A percentile compares a stretch with the other conserved stretches of the same genome.
These are phyloP conservation scores for Simplicillium aogashimaense DNA, from an alignment of 2,329 filamentous ascomycete species.

Conservation along the genomic window DNA sequence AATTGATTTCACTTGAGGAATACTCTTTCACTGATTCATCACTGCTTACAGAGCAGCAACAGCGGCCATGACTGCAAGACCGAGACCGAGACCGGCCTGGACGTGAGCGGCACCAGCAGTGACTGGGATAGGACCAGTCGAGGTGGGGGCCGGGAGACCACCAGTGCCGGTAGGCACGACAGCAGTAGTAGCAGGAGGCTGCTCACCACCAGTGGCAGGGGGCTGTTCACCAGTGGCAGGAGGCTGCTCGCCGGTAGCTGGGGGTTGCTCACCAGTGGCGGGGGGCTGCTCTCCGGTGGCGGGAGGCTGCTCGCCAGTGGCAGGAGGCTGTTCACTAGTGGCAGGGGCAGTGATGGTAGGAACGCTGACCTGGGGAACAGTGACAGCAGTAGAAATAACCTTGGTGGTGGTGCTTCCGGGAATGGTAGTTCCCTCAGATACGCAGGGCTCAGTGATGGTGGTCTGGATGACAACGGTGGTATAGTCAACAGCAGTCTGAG, in stretches of 20 bases:
- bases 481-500: constrained; percentile 27
- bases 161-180: constrained; percentile 17
- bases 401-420: constrained; percentile 34
- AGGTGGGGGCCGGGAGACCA: constrained; percentile 22
- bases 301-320: constrained; percentile 9
- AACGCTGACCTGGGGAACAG: constrained; percentile 44
- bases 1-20: no score
- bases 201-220: constrained; percentile 12
- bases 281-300: constrained; percentile 3
- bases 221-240: constrained; percentile 11
- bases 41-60: constrained; percentile 36
- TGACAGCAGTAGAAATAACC: constrained; percentile 39
- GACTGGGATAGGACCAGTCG: constrained; percentile 22
- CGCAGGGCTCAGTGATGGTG: constrained; percentile 39
- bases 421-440: constrained; percentile 36
- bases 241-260: constrained; percentile 7
- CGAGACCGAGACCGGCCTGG: constrained; percentile 34
- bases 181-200: constrained; percentile 11
- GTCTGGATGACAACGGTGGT: constrained; percentile 41
- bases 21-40: no score
- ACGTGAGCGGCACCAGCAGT: constrained; percentile 28
- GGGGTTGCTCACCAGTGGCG: constrained; percentile 6
- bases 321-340: constrained; percentile 8
- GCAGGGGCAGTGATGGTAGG: constrained; percentile 18
- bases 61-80: constrained; percentile 31